Percentiles rank a stretch among this genome's conserved stretches.
phyloP scores from a whole-genome alignment of 495 filamentous ascomycete genomes.

The Lophium mytilinum region DNA sequence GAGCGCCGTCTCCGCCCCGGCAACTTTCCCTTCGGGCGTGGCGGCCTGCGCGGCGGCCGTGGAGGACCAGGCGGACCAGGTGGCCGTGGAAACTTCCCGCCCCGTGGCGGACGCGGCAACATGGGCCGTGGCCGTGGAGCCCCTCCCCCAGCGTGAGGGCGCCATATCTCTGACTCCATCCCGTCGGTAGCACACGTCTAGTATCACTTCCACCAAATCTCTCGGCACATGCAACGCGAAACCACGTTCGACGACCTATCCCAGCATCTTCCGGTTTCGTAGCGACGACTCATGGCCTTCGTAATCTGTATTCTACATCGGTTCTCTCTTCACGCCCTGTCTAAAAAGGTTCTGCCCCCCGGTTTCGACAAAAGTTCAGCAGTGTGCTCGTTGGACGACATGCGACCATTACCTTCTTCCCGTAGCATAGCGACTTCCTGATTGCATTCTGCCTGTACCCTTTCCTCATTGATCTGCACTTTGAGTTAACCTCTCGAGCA shows the following conservation, averaged over 20 bases:
- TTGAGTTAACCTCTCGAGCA: background rate
- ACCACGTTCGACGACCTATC: background rate
- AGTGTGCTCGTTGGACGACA: constrained; percentile 5
- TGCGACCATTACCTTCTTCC: constrained; percentile 7
- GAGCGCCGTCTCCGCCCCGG: constrained; percentile 72
- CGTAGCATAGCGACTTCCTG: constrained; percentile 24
- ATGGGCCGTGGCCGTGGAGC: no score
- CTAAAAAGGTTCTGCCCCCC: constrained; percentile 7
- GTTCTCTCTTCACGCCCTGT: constrained; percentile 4
- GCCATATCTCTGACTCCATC: no score
- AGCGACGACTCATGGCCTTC: constrained; percentile 21
- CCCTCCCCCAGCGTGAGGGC: no score
- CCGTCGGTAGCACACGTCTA: no score
- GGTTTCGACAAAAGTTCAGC: constrained; percentile 17
- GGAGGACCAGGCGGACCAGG: constrained; percentile 36
- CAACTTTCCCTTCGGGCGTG: constrained; percentile 39
- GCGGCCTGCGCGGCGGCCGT: constrained; percentile 44
- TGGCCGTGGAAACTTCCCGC: constrained; percentile 60
- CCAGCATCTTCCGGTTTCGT: background rate
- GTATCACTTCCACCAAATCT: no score
- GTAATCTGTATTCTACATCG: constrained; percentile 19
- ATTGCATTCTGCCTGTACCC: constrained; percentile 19
- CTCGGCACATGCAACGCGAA: no score
- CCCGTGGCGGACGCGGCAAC: constrained; percentile 34
- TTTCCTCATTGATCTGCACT: constrained; percentile 8